These are phyloP conservation scores for Annulohypoxylon truncatum DNA, from an alignment of 2,329 filamentous ascomycete genomes.

Conservation along the genomic window DNA sequence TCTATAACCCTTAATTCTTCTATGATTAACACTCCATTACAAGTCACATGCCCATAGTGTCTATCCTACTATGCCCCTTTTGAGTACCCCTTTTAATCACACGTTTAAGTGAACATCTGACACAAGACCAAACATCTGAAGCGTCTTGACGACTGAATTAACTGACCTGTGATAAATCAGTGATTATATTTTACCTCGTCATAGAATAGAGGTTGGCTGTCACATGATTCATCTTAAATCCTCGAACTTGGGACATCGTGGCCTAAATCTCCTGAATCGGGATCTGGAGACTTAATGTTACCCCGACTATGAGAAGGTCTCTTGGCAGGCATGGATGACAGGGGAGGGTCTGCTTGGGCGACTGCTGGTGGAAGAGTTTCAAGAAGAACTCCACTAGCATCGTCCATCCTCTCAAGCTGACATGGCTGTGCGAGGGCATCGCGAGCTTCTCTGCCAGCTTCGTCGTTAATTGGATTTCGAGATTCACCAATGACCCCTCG, in stretches of 20 bases:
- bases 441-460: background rate
- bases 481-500: background rate
- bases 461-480: background rate
- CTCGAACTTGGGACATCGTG: no score
- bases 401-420: background rate
- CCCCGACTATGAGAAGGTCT: background rate
- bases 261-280: background rate
- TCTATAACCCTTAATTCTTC: background rate
- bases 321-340: background rate
- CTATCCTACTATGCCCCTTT: background rate
- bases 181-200: background rate
- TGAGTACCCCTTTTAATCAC: background rate
- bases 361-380: background rate
- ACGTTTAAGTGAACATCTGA: background rate
- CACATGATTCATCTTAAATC: background rate
- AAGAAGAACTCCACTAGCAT: background rate
- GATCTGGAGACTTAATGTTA: background rate
- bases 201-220: background rate
- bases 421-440: background rate
- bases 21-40: background rate
- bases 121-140: background rate
- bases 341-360: background rate
- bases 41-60: no score
- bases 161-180: background rate
- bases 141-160: background rate